A percentile compares a stretch with the other conserved stretches of the same genome.
Conservation (phyloP, 2,329 filamentous ascomycete species). For the Ophiocordyceps australis region DNA sequence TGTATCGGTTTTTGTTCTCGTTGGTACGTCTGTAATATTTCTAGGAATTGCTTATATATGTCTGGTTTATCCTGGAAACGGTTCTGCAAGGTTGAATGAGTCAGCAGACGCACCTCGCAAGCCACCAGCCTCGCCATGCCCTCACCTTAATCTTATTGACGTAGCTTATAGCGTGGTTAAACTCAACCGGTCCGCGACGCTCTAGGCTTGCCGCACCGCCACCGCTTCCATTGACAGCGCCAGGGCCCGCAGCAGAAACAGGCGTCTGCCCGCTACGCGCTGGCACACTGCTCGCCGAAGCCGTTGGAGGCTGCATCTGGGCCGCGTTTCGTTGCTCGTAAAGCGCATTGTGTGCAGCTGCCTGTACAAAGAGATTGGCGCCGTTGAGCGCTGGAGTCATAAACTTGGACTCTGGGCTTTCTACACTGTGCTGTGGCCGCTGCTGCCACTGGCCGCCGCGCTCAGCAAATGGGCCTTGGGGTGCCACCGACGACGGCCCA, state of each 20-base stretch:
- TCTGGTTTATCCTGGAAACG: constrained; percentile 92
- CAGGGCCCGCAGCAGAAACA: constrained; percentile 35
- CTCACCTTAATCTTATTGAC: constrained; percentile 98
- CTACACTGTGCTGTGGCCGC: constrained; percentile 35
- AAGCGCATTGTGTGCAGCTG: constrained; percentile 17
- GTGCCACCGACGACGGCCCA: constrained; percentile 16
- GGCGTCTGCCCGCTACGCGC: constrained; percentile 39
- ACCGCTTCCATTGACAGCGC: constrained; percentile 44
- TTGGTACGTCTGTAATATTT: constrained; percentile 96
- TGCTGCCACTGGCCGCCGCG: constrained; percentile 38
- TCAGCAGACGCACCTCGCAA: constrained; percentile 3
- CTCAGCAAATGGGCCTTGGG: constrained; percentile 27
- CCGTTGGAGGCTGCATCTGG: constrained; percentile 11
- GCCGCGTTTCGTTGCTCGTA: constrained; percentile 15
- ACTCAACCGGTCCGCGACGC: constrained; percentile 88
- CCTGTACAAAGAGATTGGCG: constrained; percentile 26
- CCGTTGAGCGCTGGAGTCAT: constrained; percentile 36
- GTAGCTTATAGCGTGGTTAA: constrained; percentile 98
- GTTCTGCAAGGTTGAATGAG: constrained; percentile 38
- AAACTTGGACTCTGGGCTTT: constrained; percentile 44
- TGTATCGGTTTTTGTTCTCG: constrained; percentile 96
- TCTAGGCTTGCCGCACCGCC: constrained; percentile 51
- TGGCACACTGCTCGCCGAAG: constrained; percentile 22
- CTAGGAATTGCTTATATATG: constrained; percentile 97
- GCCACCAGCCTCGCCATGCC: no score